Base-by-base conservation (phyloP, 2,329 filamentous ascomycete species). In the Aspergillus quadrilineatus region DNA sequence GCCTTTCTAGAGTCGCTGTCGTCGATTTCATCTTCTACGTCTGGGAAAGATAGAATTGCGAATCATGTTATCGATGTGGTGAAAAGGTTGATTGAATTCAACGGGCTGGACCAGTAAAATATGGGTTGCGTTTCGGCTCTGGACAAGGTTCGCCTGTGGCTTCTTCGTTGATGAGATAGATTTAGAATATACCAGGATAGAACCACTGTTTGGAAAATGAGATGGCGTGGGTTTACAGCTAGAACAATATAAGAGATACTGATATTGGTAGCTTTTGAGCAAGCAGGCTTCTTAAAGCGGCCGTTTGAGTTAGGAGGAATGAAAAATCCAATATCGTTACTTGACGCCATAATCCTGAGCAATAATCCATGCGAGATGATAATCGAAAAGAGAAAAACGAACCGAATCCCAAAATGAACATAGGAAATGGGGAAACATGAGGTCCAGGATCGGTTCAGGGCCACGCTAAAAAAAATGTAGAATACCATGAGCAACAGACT, bases 21-120 rank as follows among this genome's bases (percentile, higher is more conserved):
- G 44, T 50, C 53, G 7, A 41, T 32, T 17, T 26, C 45, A 7
- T 26, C 34, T 14, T 32, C n/a, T 39, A 2, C 30, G 26, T 12
- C 7, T 45, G 22, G 10, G 26, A 50, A 36, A 32, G 39, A 47
- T 69, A 61, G 63, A 14, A 64, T 66, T 22, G 65, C 65, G 0
- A 64, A 69, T 41, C 77, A 55, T 65, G 86, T 97, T 28, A 89
- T 97, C 57, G 84, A 82, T 67, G 76, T 90, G 60, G 92, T 96
- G 53, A 85, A 86, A 63, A 87, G 84, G 74, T 79, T 97, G 74
- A 88, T 97, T 65, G 90, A 96, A 75, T 82, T 95, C 66, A 92
- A 97, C 77, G 94, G 94, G 1, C 75, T 95, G 75, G 91, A 96
- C 79, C 73, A 75, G 57, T 77, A 58, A 65, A 15, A 2, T 32